Conservation (phyloP, 805 yeast genomes). For the Yarrowia osloensis region DNA sequence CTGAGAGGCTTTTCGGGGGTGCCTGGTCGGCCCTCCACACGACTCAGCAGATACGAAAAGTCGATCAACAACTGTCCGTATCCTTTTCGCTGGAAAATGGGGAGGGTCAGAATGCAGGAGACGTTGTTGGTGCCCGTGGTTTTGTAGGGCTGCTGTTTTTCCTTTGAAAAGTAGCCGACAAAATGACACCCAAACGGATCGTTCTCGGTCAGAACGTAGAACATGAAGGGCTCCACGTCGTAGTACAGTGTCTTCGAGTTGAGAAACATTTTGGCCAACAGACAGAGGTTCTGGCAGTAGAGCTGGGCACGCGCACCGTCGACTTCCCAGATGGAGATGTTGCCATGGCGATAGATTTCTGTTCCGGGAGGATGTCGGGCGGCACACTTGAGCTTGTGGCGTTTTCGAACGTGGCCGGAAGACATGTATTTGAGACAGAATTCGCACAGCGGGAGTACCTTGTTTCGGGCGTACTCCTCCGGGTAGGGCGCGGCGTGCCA, state of each 20-base stretch:
- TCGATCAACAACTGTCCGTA: constrained; percentile 87
- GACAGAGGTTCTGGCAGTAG: constrained; percentile 87
- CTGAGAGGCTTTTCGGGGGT: constrained; percentile 96
- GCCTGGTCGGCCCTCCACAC: constrained; percentile 75
- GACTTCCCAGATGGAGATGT: constrained; percentile 79
- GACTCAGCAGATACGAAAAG: constrained; percentile 78
- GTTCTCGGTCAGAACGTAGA: constrained; percentile 77
- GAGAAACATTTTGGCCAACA: constrained; percentile 82
- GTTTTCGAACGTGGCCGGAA: constrained; percentile 61
- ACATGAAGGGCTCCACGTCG: constrained; percentile 93
- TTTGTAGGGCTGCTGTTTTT: constrained; percentile 46
- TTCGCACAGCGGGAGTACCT: constrained; percentile 74
- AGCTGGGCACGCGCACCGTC: constrained; percentile 83
- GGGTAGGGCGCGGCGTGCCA: constrained; percentile 97
- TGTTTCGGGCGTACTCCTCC: constrained; percentile 68
- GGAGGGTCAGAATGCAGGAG: constrained; percentile 87
- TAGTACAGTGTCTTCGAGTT: constrained; percentile 90
- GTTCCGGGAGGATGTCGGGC: constrained; percentile 82
- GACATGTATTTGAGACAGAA: constrained; percentile 78
- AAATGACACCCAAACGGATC: constrained; percentile 64
- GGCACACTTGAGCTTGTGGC: constrained; percentile 78
- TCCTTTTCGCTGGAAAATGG: constrained; percentile 83
- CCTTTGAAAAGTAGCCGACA: constrained; percentile 94
- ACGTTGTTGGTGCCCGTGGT: constrained; percentile 54
- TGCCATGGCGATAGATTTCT: constrained; percentile 79